phyloP scores from a whole-genome alignment of 2,329 filamentous ascomycete species.

The Phaeosphaeriaceae sp. region DNA sequence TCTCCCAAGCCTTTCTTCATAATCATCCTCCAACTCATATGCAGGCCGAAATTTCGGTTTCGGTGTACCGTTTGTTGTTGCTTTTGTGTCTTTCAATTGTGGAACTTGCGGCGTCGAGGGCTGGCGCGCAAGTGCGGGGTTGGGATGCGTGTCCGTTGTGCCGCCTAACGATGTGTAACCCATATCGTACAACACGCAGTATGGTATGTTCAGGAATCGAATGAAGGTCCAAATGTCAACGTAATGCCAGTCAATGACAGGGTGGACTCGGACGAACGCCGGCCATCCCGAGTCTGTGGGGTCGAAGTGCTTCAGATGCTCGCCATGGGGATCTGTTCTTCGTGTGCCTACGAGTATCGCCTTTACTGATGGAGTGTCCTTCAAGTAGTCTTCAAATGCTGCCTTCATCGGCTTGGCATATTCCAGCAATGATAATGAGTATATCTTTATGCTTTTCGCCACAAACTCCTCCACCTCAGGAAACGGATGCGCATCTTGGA shows the following conservation, averaged over 20 bases:
- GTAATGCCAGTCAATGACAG: constrained; percentile 98
- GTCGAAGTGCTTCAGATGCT: constrained; percentile 80
- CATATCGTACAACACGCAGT: constrained; percentile 85
- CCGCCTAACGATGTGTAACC: constrained; percentile 95
- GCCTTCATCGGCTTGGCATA: constrained; percentile 82
- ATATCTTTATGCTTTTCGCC: constrained; percentile 67
- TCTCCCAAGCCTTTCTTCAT: constrained; percentile 50
- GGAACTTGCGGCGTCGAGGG: constrained; percentile 26
- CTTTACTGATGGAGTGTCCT: constrained; percentile 68
- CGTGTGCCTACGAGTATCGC: constrained; percentile 89
- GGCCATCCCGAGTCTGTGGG: constrained; percentile 91
- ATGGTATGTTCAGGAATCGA: constrained; percentile 78
- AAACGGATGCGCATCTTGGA: constrained; percentile 85
- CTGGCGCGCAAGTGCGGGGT: constrained; percentile 66
- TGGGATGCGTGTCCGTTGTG: constrained; percentile 85
- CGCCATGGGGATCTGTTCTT: constrained; percentile 90
- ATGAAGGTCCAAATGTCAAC: constrained; percentile 95
- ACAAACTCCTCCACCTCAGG: constrained; percentile 88
- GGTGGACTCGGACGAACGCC: constrained; percentile 88
- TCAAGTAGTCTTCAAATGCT: constrained; percentile 80
- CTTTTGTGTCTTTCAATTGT: constrained; percentile 20
- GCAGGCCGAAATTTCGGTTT: constrained; percentile 47
- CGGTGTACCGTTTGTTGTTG: constrained; percentile 17
- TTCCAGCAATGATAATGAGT: constrained; percentile 77
- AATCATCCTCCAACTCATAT: constrained; percentile 51